Conservation (phyloP, 164 flowering plant genomes). For the Macadamia integrifolia region DNA sequence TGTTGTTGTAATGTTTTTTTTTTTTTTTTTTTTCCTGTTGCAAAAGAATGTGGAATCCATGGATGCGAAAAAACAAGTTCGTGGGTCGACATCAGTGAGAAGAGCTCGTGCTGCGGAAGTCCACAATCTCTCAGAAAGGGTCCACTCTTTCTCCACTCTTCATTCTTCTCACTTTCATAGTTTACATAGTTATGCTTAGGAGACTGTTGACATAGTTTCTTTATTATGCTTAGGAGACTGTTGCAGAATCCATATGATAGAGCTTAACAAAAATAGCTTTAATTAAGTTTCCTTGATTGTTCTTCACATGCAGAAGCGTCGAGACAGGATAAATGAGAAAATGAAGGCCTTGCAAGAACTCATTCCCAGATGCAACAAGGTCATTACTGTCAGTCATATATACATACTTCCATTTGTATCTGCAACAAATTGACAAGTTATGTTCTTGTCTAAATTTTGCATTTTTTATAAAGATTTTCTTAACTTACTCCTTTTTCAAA, state of each 20-base stretch:
- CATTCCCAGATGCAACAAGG: conserved; percentile 94
- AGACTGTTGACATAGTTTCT: too few species aligned
- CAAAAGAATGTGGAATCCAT: conserved; percentile 59
- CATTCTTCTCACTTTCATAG: not conserved
- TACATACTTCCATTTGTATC: too few species aligned
- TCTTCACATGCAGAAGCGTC: conserved; percentile 56
- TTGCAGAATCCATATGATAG: too few species aligned
- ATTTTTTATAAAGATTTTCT: not conserved
- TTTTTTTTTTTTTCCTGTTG: not conserved
- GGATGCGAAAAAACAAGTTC: conserved; percentile 48
- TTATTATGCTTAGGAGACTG: not conserved
- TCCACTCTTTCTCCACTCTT: conserved; percentile 21
- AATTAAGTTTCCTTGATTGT: too few species aligned
- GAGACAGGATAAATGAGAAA: conserved; percentile 95
- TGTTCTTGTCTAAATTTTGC: too few species aligned
- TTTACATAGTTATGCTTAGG: not conserved
- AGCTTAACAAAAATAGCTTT: too few species aligned
- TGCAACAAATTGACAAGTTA: too few species aligned
- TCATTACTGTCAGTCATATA: not conserved
- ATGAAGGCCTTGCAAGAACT: conserved; percentile 96
- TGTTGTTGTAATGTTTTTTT: too few species aligned
- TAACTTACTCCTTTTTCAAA: not conserved
- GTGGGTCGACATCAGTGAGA: conserved; percentile 55
- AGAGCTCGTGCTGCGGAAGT: conserved; percentile 90
- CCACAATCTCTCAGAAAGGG: conserved; percentile 94